These are phyloP conservation scores for Rossbeevera mucosa DNA, from an alignment of 768 basidiomycete genomes.

Conservation along the genomic window DNA sequence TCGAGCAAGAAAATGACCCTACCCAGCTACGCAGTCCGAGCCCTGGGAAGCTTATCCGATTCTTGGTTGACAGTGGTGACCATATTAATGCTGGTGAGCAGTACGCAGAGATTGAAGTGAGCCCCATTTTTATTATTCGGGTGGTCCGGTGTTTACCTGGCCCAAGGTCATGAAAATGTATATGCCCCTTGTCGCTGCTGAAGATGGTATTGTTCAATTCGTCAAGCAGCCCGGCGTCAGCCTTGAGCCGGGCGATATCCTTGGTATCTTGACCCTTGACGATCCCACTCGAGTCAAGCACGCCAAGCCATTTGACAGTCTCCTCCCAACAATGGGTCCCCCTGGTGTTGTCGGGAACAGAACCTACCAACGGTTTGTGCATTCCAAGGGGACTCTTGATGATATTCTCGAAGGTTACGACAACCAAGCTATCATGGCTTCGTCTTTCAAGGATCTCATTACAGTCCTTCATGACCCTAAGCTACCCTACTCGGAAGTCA, in stretches of 20 bases:
- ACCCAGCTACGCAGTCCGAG: constrained; percentile 94
- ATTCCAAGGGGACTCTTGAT: constrained; percentile 69
- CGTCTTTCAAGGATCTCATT: constrained; percentile 83
- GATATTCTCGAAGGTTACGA: constrained; percentile 97
- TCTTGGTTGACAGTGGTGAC: constrained; percentile 94
- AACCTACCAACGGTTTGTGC: constrained; percentile 78
- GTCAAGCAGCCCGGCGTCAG: constrained; percentile 98
- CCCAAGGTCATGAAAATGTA: constrained; percentile 97
- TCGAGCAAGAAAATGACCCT: constrained; percentile 99
- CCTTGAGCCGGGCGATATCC: constrained; percentile 93
- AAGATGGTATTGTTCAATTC: constrained; percentile 91
- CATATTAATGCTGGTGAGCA: constrained; percentile 95
- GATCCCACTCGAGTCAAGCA: constrained; percentile 96
- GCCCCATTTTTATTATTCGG: constrained; percentile 15
- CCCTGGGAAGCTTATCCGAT: constrained; percentile 93
- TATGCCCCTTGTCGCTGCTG: constrained; percentile 92
- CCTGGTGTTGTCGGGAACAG: constrained; percentile 86
- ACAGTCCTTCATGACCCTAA: constrained; percentile 77
- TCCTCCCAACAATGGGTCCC: constrained; percentile 81
- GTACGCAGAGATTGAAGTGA: constrained; percentile 96
- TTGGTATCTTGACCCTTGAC: constrained; percentile 94
- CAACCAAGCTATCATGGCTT: constrained; percentile 86
- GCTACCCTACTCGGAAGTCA: constrained; percentile 84
- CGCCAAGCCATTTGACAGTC: constrained; percentile 96
- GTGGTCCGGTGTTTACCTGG: constrained; percentile 1